Base-by-base conservation (phyloP, 352 stramenopile species). In the Plasmopara muralis region DNA sequence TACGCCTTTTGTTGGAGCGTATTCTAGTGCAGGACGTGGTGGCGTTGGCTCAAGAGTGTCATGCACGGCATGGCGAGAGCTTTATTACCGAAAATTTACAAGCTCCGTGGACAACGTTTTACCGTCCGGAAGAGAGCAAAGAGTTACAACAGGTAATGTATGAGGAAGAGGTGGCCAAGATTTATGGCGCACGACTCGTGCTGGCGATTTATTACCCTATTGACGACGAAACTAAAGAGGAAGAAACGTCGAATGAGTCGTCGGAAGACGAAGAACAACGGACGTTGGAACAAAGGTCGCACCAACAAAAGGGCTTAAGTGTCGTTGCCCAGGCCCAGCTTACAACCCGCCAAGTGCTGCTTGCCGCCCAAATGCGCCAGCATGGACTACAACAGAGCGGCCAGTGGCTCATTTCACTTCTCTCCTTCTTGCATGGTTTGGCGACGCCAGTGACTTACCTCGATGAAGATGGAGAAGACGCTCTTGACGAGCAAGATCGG, bases 121-220 rank as follows among this genome's bases (percentile, higher is more conserved):
- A 78, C 54, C 66, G 62, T 15, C 74, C 74, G 13, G 50, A 59
- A 29, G 57, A 68, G 28, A 68, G 50, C 47, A 61, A 69, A 31
- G 16, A 59, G 28, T 47, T 76, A 20, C 49, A 57, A 37, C 57
- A 68, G 37, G 37, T 66, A 9, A 52, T 64, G 45, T 74, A 72
- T 33, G 60, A 74, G 14, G 55, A 58, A 3, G 74, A 82, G 35
- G 57, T 80, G 35, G 77, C 77, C 33, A 73, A 75, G 50, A 58
- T 84, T 9, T 83, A 74, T 45, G 77, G 72, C 1, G 49, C 54
- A 3, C 33, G 83, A 31, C 47, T 83, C 18, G 51, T 68, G 25
- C 60, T 87, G 45, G 72, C 70, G 2, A 52, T 87, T 18, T 67
- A 73, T 29, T 87, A 75, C 52, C 77, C 77, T 0, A 57, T 87